These are phyloP conservation scores for Candida caryicola DNA, from an alignment of 805 yeast genomes.

Conservation along the genomic window DNA sequence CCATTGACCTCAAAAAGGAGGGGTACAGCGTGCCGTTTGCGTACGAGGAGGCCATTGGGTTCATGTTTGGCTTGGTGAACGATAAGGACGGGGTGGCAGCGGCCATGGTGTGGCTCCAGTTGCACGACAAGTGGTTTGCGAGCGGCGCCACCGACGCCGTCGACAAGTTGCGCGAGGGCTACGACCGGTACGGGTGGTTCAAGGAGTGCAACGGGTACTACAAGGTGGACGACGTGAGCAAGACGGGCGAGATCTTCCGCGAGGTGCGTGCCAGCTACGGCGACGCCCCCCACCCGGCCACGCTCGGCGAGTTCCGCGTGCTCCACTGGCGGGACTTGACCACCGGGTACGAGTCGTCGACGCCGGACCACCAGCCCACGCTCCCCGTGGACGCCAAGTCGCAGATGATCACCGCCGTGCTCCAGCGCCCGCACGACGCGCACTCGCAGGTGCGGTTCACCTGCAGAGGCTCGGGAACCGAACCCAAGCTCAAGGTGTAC, in stretches of 20 bases:
- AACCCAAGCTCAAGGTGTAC: constrained; percentile 89
- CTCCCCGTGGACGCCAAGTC: constrained; percentile 71
- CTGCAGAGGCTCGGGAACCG: constrained; percentile 93
- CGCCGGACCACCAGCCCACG: constrained; percentile 53
- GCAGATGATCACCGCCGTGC: constrained; percentile 79
- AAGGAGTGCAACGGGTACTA: constrained; percentile 89
- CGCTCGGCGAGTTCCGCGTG: constrained; percentile 59
- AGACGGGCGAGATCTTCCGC: constrained; percentile 55
- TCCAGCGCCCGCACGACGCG: constrained; percentile 24
- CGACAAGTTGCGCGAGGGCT: constrained; percentile 57
- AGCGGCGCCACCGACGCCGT: constrained; percentile 36
- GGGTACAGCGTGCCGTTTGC: constrained; percentile 83
- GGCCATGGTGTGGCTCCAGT: constrained; percentile 67
- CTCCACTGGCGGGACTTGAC: constrained; percentile 81
- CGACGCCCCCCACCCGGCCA: constrained; percentile 38
- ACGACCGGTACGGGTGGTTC: constrained; percentile 68
- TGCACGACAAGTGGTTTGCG: constrained; percentile 53
- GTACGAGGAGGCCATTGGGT: constrained; percentile 95
- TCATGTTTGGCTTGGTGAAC: constrained; percentile 78
- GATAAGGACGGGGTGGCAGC: constrained; percentile 95
- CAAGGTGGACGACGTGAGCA: constrained; percentile 51
- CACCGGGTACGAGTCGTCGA: constrained; percentile 70
- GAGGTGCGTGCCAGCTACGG: constrained; percentile 37
- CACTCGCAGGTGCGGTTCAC: constrained; percentile 60
- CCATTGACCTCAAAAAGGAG: constrained; percentile 61